phyloP scores from a whole-genome alignment of 2,329 filamentous ascomycete genomes.

The Hypoxylon rubiginosum region DNA sequence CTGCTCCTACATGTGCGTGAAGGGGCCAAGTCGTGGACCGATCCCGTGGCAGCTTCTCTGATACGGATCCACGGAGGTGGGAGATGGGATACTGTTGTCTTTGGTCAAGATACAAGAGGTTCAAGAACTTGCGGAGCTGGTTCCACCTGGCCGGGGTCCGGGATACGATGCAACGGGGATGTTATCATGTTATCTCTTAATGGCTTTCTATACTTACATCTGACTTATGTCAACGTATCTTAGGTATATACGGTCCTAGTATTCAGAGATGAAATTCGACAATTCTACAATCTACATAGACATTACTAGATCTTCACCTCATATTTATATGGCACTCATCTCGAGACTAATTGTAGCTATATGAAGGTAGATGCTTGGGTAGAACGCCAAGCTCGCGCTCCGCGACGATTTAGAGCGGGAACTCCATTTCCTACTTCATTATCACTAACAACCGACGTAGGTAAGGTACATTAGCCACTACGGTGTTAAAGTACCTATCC shows the following conservation, averaged over 20 bases:
- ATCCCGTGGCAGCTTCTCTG: conserved; percentile 7
- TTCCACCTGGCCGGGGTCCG: conserved; percentile 3
- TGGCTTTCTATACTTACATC: background rate
- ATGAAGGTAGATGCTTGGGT: background rate
- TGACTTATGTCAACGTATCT: background rate
- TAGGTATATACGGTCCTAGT: background rate
- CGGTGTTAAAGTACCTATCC: conserved; percentile 14
- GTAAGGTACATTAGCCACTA: background rate
- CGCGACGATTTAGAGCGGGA: conserved; percentile 32
- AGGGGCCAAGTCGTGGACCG: conserved; percentile 9
- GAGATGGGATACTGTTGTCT: too few species aligned
- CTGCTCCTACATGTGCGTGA: conserved; percentile 25
- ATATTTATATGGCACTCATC: background rate
- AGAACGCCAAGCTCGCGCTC: conserved; percentile 28
- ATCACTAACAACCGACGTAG: background rate
- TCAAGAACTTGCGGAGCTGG: conserved; percentile 11
- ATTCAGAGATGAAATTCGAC: background rate
- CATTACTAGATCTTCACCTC: too few species aligned
- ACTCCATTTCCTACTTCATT: conserved; percentile 26
- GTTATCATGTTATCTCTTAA: conserved; percentile 5
- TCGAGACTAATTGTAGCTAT: background rate
- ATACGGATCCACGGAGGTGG: conserved; percentile 20
- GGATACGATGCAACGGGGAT: conserved; percentile 1
- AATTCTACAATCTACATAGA: background rate
- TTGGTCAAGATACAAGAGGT: too few species aligned